These are phyloP conservation scores for Fragilariopsis cylindrus DNA, from an alignment of 108 stramenopile species.

Conservation along the genomic window DNA sequence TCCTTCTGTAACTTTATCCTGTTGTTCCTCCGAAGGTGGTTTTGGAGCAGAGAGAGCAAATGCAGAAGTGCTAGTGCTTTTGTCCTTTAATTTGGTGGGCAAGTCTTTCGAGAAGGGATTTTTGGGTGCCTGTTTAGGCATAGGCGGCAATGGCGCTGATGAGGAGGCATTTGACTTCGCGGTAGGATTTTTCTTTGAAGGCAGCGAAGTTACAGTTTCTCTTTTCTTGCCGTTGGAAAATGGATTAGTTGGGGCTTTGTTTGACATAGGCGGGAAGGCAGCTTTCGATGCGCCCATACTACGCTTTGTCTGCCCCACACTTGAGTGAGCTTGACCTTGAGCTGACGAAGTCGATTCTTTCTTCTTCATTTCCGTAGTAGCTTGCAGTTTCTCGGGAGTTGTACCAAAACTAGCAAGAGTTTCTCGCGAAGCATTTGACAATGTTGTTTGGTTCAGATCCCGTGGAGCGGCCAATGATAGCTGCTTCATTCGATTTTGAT, in stretches of 20 bases:
- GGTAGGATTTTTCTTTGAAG: not conserved
- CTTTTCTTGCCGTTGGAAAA: constrained; percentile 23
- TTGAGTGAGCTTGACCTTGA: constrained; percentile 8
- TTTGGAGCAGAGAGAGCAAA: constrained; percentile 6
- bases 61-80: not conserved
- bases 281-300: constrained; percentile 20
- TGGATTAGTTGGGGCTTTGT: constrained; percentile 34
- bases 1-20: not conserved
- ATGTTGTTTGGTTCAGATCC: constrained; percentile 51
- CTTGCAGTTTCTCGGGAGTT: constrained; percentile 67
- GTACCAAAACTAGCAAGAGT: constrained; percentile 72
- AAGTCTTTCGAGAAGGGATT: not conserved
- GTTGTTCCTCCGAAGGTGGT: not conserved
- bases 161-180: constrained; percentile 8
- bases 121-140: constrained; percentile 16
- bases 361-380: constrained; percentile 39
- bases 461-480: constrained; percentile 33
- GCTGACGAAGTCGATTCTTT: constrained; percentile 22
- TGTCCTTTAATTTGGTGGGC: not conserved
- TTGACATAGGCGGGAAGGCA: constrained; percentile 43
- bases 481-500: constrained; percentile 16
- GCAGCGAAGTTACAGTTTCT: constrained; percentile 12
- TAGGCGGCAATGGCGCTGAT: constrained; percentile 8
- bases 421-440: constrained; percentile 51
- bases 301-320: not conserved